These are phyloP conservation scores for Sporobolomyces pararoseus DNA, from an alignment of 768 basidiomycete genomes.

Conservation along the genomic window DNA sequence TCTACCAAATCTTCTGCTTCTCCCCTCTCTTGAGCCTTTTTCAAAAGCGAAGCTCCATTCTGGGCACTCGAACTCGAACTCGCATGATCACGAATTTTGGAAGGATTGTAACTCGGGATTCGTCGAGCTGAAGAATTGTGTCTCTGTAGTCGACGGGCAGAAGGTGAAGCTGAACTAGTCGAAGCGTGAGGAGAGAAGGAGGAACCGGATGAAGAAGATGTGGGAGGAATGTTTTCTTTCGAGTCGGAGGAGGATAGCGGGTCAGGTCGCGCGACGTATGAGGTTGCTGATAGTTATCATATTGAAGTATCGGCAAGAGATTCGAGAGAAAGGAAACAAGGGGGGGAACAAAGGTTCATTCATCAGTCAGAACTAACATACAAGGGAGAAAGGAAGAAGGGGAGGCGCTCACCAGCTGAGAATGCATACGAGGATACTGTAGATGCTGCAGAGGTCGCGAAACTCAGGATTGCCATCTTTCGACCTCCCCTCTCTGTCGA, in stretches of 20 bases:
- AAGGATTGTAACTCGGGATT: slow-evolving; percentile 9
- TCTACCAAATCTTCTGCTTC: slow-evolving; percentile 32
- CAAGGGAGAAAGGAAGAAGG: neutral
- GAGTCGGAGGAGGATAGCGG: neutral
- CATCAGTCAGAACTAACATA: neutral
- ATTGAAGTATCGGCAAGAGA: neutral
- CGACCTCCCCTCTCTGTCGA: no score
- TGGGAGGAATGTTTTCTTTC: slow-evolving; percentile 6
- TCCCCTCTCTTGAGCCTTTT: neutral
- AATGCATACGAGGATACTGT: slow-evolving; percentile 24
- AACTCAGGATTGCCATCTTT: slow-evolving; percentile 30
- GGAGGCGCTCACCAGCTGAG: slow-evolving; percentile 22
- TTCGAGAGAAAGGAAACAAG: neutral
- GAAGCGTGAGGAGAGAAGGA: neutral
- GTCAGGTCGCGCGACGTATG: slow-evolving; percentile 16
- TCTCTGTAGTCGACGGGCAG: neutral
- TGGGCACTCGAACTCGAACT: no score
- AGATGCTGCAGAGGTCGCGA: slow-evolving; percentile 11
- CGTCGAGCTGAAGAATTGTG: neutral
- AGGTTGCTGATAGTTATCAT: slow-evolving; percentile 17
- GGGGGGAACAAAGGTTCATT: neutral
- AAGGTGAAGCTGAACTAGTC: slow-evolving; percentile 16
- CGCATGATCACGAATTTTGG: slow-evolving; percentile 5
- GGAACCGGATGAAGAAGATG: neutral
- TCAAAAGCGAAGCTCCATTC: no score